Evolutionary conservation across 208 protist species (phyloP), one percentile per base, ranked within the genome.

Genomic region (Zelonia costaricensis): DNA sequence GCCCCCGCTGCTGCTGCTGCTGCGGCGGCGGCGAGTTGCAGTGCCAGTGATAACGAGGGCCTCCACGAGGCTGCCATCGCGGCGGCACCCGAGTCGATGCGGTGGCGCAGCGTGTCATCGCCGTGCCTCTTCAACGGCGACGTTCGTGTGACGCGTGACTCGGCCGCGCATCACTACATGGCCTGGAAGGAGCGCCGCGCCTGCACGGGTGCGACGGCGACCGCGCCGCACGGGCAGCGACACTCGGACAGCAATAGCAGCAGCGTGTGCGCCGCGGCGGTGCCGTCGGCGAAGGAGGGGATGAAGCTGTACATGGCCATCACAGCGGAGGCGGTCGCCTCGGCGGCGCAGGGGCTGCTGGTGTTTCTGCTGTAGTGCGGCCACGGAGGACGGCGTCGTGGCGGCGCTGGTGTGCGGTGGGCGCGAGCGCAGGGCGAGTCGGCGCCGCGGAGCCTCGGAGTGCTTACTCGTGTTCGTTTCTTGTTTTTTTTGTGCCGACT

Each of bases 321-420:
- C 28, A 62, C 69, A 4, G 59, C 69, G 18, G 69, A 70, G 33
- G 61, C 60, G 8, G 63, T 76, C 16, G 63, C 43, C 1, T 62
- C 46, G 4, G 63, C 69, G 18, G 61, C 52, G 16, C 62, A 76
- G 28, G 60, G 57, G 6, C 28, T 69, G 4, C 35, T 69, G 3
- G 48, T 76, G 8, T 76, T 63, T 33, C 39, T 76, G 0, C 48
- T 70, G 40, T 76, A 22, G n/a, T n/a, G n/a, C n/a, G n/a, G n/a
- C n/a, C n/a, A n/a, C n/a, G n/a, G n/a, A n/a, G n/a, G n/a, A n/a
- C n/a, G n/a, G n/a, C n/a, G n/a, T n/a, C n/a, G n/a, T n/a, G n/a
- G n/a, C n/a, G n/a, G n/a, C n/a, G n/a, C n/a, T n/a, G n/a, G n/a
- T n/a, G n/a, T n/a, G n/a, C n/a, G n/a, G n/a, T n/a, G n/a, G n/a